phyloP scores from a whole-genome alignment of 2,329 filamentous ascomycete species.

The Curvularia sp. region DNA sequence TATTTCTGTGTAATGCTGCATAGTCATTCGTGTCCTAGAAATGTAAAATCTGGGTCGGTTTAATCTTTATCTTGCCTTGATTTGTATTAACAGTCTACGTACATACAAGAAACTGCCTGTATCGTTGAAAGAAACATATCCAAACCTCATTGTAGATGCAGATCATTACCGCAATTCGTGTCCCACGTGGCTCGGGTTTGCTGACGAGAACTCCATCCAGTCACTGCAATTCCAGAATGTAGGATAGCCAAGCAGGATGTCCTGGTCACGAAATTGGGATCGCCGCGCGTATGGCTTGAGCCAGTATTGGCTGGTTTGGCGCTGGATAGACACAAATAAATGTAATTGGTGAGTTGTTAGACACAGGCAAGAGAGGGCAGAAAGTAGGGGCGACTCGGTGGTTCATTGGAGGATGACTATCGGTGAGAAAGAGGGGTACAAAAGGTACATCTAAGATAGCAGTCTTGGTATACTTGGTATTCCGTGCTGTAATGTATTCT shows the following conservation, averaged over 20 bases:
- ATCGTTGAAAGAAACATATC: background rate
- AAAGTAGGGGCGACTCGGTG: background rate
- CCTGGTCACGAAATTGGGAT: conserved; percentile 11
- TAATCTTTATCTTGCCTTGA: background rate
- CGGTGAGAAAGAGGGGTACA: background rate
- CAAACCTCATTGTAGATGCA: background rate
- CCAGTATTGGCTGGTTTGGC: background rate
- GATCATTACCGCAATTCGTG: background rate
- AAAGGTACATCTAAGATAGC: background rate
- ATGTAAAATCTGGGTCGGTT: background rate
- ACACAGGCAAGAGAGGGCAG: background rate
- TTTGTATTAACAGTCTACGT: background rate
- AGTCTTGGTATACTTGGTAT: background rate
- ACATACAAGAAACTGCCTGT: background rate
- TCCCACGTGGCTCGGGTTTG: background rate
- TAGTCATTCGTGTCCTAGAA: background rate
- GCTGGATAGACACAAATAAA: background rate
- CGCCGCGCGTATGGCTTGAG: conserved; percentile 5
- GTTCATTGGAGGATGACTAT: background rate
- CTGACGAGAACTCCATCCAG: background rate
- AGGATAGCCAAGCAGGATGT: conserved; percentile 3
- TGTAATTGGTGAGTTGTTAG: background rate
- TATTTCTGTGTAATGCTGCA: background rate
- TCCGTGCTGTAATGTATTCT: background rate
- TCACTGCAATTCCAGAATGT: background rate